A percentile compares a stretch with the other conserved stretches of the same genome.
These are phyloP conservation scores for Ogataea pini DNA, from an alignment of 805 yeast species.

Conservation along the genomic window DNA sequence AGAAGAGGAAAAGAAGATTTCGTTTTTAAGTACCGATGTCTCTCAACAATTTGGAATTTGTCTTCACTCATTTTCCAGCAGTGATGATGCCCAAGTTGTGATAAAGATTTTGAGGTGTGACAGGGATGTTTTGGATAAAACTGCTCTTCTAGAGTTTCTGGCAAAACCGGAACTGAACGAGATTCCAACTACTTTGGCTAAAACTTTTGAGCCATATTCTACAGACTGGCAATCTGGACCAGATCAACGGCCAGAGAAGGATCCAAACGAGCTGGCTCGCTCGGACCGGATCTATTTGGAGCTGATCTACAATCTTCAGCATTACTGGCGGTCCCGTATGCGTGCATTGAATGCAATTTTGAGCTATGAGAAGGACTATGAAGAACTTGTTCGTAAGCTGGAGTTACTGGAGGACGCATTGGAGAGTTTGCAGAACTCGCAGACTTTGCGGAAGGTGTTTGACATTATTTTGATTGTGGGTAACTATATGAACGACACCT, in stretches of 20 bases:
- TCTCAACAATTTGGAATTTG: slow-evolving; percentile 96
- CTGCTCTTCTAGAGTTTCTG: slow-evolving; percentile 82
- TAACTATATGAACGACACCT: slow-evolving; percentile 92
- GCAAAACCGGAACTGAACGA: slow-evolving; percentile 74
- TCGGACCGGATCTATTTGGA: slow-evolving; percentile 85
- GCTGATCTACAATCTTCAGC: slow-evolving; percentile 76
- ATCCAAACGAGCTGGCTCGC: slow-evolving; percentile 75
- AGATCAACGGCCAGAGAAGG: slow-evolving; percentile 57
- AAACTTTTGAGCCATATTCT: slow-evolving; percentile 78
- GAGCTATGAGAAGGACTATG: slow-evolving; percentile 75
- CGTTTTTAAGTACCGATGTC: slow-evolving; percentile 77
- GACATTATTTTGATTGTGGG: slow-evolving; percentile 90
- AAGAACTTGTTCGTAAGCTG: slow-evolving; percentile 66
- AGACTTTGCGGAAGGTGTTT: slow-evolving; percentile 67
- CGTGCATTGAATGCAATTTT: slow-evolving; percentile 73
- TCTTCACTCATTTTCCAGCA: slow-evolving; percentile 69
- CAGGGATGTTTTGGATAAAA: slow-evolving; percentile 62
- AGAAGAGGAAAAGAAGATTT: slow-evolving; percentile 53
- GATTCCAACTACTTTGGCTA: slow-evolving; percentile 66
- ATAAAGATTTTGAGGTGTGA: slow-evolving; percentile 75
- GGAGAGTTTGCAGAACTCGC: slow-evolving; percentile 62
- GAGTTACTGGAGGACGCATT: slow-evolving; percentile 74
- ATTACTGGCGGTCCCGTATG: slow-evolving; percentile 91
- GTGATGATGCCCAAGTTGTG: slow-evolving; percentile 67
- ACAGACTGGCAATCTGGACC: slow-evolving; percentile 59